Conservation (phyloP, 192 early-diverging fungal genomes). For the Entrophospora sp. region DNA sequence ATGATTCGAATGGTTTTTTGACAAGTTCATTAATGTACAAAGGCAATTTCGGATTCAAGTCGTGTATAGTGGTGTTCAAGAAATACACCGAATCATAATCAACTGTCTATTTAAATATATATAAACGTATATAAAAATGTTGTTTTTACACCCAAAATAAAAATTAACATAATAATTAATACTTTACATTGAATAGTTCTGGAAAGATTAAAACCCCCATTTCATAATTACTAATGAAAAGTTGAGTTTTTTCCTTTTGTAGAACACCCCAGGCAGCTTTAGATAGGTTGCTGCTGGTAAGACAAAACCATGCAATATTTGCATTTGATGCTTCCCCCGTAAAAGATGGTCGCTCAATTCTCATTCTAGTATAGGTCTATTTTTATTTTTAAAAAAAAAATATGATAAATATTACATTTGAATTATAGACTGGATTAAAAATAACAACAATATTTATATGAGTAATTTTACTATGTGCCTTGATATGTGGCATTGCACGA, state of each 20-base stretch:
- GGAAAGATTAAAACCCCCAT: constrained; percentile 54
- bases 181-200: constrained; percentile 46
- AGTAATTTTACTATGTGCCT: constrained; percentile 38
- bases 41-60: constrained; percentile 20
- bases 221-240: constrained; percentile 59
- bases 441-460: no score
- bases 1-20: no score
- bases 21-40: neutral
- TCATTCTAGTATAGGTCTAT: constrained; percentile 35
- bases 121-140: no score
- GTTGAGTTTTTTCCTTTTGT: constrained; percentile 38
- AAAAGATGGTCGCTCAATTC: neutral
- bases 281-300: constrained; percentile 46
- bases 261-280: constrained; percentile 63
- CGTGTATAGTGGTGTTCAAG: constrained; percentile 23
- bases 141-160: neutral
- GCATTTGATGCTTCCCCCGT: constrained; percentile 25
- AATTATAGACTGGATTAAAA: constrained; percentile 18
- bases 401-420: neutral
- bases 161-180: neutral
- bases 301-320: constrained; percentile 31
- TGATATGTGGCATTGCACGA: constrained; percentile 61
- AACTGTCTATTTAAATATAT: neutral
- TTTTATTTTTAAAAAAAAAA: neutral
- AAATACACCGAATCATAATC: constrained; percentile 21